Base-by-base conservation (phyloP, 345 rosid species). In the Turritis glabra region DNA sequence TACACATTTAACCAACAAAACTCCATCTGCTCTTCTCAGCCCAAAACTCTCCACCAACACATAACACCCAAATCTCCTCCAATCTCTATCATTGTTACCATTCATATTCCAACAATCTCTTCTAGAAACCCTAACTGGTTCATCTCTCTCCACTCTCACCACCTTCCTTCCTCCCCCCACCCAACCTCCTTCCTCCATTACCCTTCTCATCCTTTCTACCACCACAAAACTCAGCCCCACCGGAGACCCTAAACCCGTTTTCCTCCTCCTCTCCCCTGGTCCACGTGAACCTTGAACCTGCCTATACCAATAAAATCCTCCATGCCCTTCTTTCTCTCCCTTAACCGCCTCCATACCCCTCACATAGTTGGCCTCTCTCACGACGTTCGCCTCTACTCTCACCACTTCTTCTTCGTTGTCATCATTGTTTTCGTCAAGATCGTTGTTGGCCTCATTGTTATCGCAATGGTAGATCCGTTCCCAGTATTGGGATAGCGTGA, bases 21-120 rank as follows among this genome's bases (percentile, higher is more conserved):
- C 84, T 61, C 87, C 94, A 81, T 90, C 87, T 83, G 90, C 81
- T 72, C 97, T 89, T 71, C 82, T 86, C 75, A 86, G 33, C 32
- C 87, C 89, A 77, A 90, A 89, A 10, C 87, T 89, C 86, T 90
- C 92, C 13, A 89, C 92, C 88, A 90, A 82, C 61, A 69, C 80
- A 74, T 84, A 88, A 60, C 89, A 87, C 27, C 84, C 80, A 51
- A 86, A 83, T 57, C 79, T 86, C 57, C 76, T 85, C 95, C 97
- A 82, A 5, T 51, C 80, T 35, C 64, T 69, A 13, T 30, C 67
- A 63, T 71, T 46, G 21, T 70, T 18, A 44, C 37, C 74, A 55
- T 64, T 68, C 78, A 13, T 0, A 65, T 40, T 41, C 18, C 62
- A 64, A 14, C 40, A 37, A n/a, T 72, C 74, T 64, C 78, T 68